phyloP scores from a whole-genome alignment of 208 protist genomes.

The Wallacemonas sp. region DNA sequence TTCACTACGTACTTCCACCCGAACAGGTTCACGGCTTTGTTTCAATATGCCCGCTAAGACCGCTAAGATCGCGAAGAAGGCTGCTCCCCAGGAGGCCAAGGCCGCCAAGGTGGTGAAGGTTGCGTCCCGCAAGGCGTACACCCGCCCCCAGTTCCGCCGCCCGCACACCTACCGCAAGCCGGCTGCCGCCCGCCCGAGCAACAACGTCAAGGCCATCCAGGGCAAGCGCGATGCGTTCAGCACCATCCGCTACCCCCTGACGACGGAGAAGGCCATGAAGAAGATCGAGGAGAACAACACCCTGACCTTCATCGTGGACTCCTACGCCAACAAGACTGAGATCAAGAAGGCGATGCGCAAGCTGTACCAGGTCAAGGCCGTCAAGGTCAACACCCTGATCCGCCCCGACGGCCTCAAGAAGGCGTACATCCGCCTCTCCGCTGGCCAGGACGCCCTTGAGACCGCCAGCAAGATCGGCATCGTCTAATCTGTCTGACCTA shows the following conservation, averaged over 20 bases:
- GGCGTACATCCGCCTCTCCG: slow-evolving; percentile 94
- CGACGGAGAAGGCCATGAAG: slow-evolving; percentile 97
- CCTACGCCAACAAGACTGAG: slow-evolving; percentile 94
- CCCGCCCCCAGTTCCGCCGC: slow-evolving; percentile 89
- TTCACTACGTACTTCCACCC: not conserved
- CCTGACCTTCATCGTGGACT: slow-evolving; percentile 98
- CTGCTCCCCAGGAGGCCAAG: slow-evolving; percentile 29
- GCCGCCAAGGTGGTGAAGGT: slow-evolving; percentile 65
- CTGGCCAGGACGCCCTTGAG: slow-evolving; percentile 95
- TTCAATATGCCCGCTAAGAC: slow-evolving; percentile 44
- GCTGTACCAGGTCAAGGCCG: slow-evolving; percentile 94
- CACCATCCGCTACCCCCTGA: slow-evolving; percentile 95
- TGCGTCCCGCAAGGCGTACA: slow-evolving; percentile 90
- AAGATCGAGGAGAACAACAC: slow-evolving; percentile 99
- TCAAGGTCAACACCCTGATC: slow-evolving; percentile 97
- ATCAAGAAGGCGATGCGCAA: slow-evolving; percentile 96
- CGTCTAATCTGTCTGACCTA: slow-evolving; percentile 32
- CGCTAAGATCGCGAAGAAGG: slow-evolving; percentile 31
- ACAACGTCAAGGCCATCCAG: slow-evolving; percentile 61
- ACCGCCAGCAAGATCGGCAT: slow-evolving; percentile 96
- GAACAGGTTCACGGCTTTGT: slow-evolving; percentile 14
- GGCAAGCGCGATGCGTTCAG: slow-evolving; percentile 73
- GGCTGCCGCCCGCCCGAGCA: slow-evolving; percentile 83
- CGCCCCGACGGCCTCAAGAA: slow-evolving; percentile 96
- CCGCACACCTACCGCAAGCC: slow-evolving; percentile 89